Percentiles rank a stretch among this genome's conserved stretches.
Conservation (phyloP, 805 yeast species). For the Teunomyces pallodes region DNA sequence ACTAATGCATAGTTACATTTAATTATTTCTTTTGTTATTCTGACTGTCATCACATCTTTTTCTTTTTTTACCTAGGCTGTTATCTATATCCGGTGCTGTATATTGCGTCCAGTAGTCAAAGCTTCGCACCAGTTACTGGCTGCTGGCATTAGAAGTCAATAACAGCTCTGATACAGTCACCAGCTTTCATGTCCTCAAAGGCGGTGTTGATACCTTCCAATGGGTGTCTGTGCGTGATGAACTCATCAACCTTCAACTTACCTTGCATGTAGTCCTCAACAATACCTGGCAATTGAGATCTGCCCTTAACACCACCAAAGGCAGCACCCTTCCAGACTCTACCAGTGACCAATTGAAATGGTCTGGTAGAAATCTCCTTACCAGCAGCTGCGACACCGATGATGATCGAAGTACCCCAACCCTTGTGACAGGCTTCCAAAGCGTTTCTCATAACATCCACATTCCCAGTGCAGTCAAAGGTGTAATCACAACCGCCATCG, state of each 20-base stretch:
- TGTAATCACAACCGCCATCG: constrained; percentile 95
- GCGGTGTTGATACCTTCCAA: constrained; percentile 81
- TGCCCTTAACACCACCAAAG: constrained; percentile 98
- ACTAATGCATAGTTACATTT: constrained; percentile 2
- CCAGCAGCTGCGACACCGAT: constrained; percentile 99
- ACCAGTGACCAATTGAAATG: constrained; percentile 98
- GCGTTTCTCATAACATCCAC: constrained; percentile 94
- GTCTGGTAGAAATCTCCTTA: constrained; percentile 92
- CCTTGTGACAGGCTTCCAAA: constrained; percentile 95
- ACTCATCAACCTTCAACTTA: constrained; percentile 85
- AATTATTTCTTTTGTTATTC: background rate
- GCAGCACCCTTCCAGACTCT: constrained; percentile 99
- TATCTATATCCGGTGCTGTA: background rate
- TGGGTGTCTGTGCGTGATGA: constrained; percentile 85
- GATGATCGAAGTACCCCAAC: constrained; percentile 95
- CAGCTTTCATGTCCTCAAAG: constrained; percentile 91
- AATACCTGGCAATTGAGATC: constrained; percentile 88
- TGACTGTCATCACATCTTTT: no score
- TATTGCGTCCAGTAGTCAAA: constrained; percentile 1
- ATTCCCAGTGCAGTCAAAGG: constrained; percentile 98
- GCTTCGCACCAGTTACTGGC: constrained; percentile 10
- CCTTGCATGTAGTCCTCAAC: constrained; percentile 85
- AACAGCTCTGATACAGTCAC: constrained; percentile 93
- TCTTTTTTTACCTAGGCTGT: background rate
- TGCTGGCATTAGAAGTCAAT: constrained; percentile 42